phyloP scores from a whole-genome alignment of 2,329 filamentous ascomycete species.

The Myriosclerotinia curreyana region DNA sequence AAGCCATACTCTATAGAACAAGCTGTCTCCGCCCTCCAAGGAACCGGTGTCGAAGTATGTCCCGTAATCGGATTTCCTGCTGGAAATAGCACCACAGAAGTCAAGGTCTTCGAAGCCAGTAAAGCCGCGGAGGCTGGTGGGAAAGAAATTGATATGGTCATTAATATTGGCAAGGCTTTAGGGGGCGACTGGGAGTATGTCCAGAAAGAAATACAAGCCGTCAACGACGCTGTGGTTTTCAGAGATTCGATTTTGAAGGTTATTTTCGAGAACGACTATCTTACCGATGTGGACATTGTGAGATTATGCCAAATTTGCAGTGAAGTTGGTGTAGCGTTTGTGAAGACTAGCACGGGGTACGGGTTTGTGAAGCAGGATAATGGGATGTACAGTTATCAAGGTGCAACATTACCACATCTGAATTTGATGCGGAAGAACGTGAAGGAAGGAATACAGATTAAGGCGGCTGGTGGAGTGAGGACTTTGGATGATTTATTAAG shows the following conservation, averaged over 20 bases:
- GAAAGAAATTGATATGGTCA: slow-evolving; percentile 57
- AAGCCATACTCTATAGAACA: slow-evolving; percentile 55
- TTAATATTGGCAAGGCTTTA: slow-evolving; percentile 58
- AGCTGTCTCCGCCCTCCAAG: slow-evolving; percentile 48
- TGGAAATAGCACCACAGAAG: slow-evolving; percentile 52
- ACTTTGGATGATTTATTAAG: slow-evolving; percentile 55
- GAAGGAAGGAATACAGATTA: slow-evolving; percentile 49
- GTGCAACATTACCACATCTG: slow-evolving; percentile 51
- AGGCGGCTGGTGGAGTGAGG: slow-evolving; percentile 56
- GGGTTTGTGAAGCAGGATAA: slow-evolving; percentile 55
- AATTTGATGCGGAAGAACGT: slow-evolving; percentile 52
- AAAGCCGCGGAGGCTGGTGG: slow-evolving; percentile 49
- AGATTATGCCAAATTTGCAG: slow-evolving; percentile 55
- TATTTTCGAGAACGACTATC: slow-evolving; percentile 60
- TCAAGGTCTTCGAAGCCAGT: slow-evolving; percentile 54
- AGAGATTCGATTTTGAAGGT: slow-evolving; percentile 53
- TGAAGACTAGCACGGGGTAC: slow-evolving; percentile 61
- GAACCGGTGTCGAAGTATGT: slow-evolving; percentile 50
- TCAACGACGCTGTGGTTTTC: slow-evolving; percentile 50
- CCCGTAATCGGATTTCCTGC: slow-evolving; percentile 61
- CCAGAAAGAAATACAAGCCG: slow-evolving; percentile 47
- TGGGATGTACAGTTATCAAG: slow-evolving; percentile 52
- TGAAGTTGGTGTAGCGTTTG: slow-evolving; percentile 50
- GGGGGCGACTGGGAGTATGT: slow-evolving; percentile 57
- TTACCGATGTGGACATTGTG: slow-evolving; percentile 49